phyloP scores from a whole-genome alignment of 2,329 filamentous ascomycete genomes.

The Hymenoscyphus infarciens region DNA sequence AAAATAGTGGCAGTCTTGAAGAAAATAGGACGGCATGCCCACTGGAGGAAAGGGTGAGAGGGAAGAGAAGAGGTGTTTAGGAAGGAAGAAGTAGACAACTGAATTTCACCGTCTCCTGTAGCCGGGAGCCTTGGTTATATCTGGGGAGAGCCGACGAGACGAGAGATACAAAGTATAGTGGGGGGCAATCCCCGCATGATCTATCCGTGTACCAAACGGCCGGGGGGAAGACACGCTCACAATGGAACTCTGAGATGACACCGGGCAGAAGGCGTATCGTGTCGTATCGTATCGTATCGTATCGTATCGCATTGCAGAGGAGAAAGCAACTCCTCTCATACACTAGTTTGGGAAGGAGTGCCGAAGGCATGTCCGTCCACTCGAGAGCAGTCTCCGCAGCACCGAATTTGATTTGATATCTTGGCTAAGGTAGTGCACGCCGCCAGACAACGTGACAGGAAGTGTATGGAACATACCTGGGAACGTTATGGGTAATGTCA shows the following conservation, averaged over 20 bases:
- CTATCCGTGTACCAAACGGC: conserved; percentile 14
- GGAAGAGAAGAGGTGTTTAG: conserved; percentile 6
- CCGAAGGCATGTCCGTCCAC: conserved; percentile 13
- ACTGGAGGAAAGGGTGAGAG: conserved; percentile 13
- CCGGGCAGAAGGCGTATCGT: conserved; percentile 29
- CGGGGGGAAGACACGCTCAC: background rate
- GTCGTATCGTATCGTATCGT: too few species aligned
- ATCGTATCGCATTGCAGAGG: too few species aligned
- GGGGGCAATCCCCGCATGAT: conserved; percentile 28
- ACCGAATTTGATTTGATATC: conserved; percentile 22
- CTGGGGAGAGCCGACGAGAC: conserved; percentile 14
- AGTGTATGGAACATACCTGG: conserved; percentile 13
- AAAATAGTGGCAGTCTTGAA: conserved; percentile 87
- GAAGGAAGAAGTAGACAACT: background rate
- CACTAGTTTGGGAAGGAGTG: conserved; percentile 23
- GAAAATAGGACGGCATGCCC: conserved; percentile 72
- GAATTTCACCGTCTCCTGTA: conserved; percentile 6
- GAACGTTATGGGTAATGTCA: conserved; percentile 12
- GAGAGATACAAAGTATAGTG: conserved; percentile 16
- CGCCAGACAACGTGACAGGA: conserved; percentile 11
- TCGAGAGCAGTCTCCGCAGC: conserved; percentile 24
- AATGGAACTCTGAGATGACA: conserved; percentile 13
- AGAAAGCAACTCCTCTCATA: conserved; percentile 17
- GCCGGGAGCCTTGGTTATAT: conserved; percentile 28
- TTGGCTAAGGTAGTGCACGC: too few species aligned